Base-by-base conservation (phyloP, 1,284 basidiomycete genomes). In the Mycena sp. region DNA sequence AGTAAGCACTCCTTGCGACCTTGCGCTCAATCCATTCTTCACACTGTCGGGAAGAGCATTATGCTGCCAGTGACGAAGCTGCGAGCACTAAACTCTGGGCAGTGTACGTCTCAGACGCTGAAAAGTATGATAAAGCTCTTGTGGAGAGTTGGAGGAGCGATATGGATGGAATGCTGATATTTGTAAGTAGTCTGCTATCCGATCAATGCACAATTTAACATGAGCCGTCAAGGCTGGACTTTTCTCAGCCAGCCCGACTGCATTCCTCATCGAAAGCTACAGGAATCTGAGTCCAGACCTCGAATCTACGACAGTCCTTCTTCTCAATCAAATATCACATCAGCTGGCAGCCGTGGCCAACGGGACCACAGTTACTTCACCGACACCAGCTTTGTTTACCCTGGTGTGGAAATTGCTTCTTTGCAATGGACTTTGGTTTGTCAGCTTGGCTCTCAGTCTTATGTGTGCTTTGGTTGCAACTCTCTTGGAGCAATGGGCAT, bases 91-190 rank as follows among this genome's bases (percentile, higher is more conserved):
- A 51, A 23, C 32, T 51, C 12, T 51, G 49, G 49, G 30, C 30
- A 3, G 49, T 51, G 21, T 51, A 51, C 19, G 32, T 51, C 9
- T 51, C 49, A 4, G 49, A 51, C 12, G 49, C 49, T 10, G 26
- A 51, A 14, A 51, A 51, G 19, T 51, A 51, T n/a, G 49, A 51
- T 17, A 51, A 9, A 21, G 49, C 30, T 4, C 37, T 51, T 19
- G 49, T 51, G 19, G 49, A 51, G 19, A 51, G 49, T 16, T 46
- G 44, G 44, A 26, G 26, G 44, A 46, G 25, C 6, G 23, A 46
- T 17, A 59, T 59, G 57, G 40, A 59, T 3, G 57, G 57, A 6
- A 16, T 59, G 25, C 30, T 59, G 4, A 59, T 59, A 23, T 59
- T 59, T 44, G 48, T 51, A 26, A 4, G 57, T 59, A 5, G 29